Conservation (phyloP, 2,329 filamentous ascomycete genomes). For the Didymella lethalis region DNA sequence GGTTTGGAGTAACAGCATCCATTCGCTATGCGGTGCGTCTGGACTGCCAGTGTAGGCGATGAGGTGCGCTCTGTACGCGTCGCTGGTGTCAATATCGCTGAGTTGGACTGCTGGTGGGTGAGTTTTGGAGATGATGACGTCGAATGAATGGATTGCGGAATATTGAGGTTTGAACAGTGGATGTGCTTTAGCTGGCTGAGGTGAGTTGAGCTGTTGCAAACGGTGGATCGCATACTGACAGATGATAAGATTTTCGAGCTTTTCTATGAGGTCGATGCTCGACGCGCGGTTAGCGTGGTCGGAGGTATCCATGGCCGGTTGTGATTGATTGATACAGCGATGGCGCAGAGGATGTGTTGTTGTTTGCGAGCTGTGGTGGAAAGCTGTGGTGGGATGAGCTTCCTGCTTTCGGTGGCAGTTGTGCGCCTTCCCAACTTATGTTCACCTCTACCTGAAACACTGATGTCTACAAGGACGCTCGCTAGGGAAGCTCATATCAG, state of each 20-base stretch:
- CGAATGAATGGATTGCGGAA: neutral
- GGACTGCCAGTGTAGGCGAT: neutral
- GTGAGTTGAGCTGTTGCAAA: neutral
- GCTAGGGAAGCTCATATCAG: too few species aligned
- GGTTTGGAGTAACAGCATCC: neutral
- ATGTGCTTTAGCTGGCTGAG: neutral
- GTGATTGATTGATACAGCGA: neutral
- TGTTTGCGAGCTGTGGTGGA: neutral
- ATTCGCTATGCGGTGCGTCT: neutral
- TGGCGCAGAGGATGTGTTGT: neutral
- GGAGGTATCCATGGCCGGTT: neutral
- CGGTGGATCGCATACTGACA: neutral
- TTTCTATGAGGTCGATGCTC: neutral
- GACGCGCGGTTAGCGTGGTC: neutral
- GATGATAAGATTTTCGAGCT: neutral
- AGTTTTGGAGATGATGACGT: slow-evolving; percentile 3
- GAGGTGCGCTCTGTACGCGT: slow-evolving; percentile 2
- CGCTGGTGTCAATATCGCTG: neutral
- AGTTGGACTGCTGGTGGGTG: neutral
- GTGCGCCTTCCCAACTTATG: neutral
- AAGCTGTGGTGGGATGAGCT: neutral
- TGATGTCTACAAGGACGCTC: neutral
- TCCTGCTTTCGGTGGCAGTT: neutral
- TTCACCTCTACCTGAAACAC: neutral
- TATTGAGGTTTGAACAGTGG: neutral